These are phyloP conservation scores for Xanthoparmelia taractica DNA, from an alignment of 495 filamentous ascomycete genomes.

Conservation along the genomic window DNA sequence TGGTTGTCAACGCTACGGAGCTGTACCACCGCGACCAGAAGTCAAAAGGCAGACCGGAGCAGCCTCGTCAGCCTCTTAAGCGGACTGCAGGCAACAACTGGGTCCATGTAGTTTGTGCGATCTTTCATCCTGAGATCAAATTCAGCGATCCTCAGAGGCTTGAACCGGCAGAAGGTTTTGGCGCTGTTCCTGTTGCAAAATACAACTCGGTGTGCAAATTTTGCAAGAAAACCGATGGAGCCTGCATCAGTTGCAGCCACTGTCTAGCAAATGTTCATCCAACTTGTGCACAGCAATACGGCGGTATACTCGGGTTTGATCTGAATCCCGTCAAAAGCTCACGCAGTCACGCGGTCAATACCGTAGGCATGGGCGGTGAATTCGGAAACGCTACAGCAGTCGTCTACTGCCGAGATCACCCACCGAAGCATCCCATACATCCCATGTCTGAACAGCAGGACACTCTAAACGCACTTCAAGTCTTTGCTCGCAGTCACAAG, in stretches of 20 bases:
- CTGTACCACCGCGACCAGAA: slow-evolving; percentile 77
- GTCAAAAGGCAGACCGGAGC: slow-evolving; percentile 66
- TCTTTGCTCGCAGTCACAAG: slow-evolving; percentile 82
- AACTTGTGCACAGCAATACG: slow-evolving; percentile 77
- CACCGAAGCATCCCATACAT: slow-evolving; percentile 58
- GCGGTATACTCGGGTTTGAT: slow-evolving; percentile 81
- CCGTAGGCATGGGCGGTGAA: slow-evolving; percentile 69
- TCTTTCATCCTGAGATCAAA: slow-evolving; percentile 87
- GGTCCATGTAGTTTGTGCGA: slow-evolving; percentile 91
- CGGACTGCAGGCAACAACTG: slow-evolving; percentile 91
- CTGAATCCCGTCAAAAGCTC: slow-evolving; percentile 84
- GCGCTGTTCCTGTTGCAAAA: slow-evolving; percentile 57
- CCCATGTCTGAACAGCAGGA: slow-evolving; percentile 56
- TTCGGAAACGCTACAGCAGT: slow-evolving; percentile 67
- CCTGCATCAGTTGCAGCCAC: slow-evolving; percentile 73
- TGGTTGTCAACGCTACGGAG: slow-evolving; percentile 62
- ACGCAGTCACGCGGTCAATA: slow-evolving; percentile 63
- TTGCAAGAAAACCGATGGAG: slow-evolving; percentile 66
- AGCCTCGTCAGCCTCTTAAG: slow-evolving; percentile 88
- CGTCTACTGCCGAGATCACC: slow-evolving; percentile 86
- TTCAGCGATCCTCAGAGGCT: slow-evolving; percentile 76
- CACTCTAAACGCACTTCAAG: slow-evolving; percentile 66
- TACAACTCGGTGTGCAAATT: slow-evolving; percentile 75
- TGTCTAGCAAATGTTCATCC: slow-evolving; percentile 81
- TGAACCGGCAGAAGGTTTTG: slow-evolving; percentile 80